A percentile compares a stretch with the other conserved stretches of the same genome.
phyloP scores from a whole-genome alignment of 2,329 filamentous ascomycete genomes.

The Aureobasidium musti region DNA sequence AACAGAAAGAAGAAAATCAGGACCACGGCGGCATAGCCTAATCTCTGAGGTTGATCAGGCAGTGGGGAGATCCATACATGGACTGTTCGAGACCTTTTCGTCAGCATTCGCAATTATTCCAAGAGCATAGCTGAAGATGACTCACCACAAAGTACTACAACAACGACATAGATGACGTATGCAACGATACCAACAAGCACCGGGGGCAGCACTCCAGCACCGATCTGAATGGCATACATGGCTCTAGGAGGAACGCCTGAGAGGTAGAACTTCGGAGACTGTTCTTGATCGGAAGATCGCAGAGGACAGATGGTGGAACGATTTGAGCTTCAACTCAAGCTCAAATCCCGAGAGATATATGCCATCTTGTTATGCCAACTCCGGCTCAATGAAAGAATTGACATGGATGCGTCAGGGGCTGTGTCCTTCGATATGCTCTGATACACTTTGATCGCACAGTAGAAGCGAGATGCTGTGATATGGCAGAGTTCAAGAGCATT shows the following conservation, averaged over 20 bases:
- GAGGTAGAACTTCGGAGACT: too few species aligned
- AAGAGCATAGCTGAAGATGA: not conserved
- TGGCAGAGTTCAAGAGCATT: too few species aligned
- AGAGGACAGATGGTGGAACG: not conserved
- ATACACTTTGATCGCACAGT: not conserved
- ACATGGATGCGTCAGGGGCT: not conserved
- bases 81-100: not conserved
- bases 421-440: not conserved
- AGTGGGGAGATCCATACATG: not conserved
- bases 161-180: not conserved
- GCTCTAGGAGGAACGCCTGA: not conserved
- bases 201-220: not conserved
- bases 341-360: not conserved
- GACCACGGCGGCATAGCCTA: not conserved
- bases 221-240: conserved; percentile 3
- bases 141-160: not conserved
- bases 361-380: not conserved
- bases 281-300: not conserved
- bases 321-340: too few species aligned
- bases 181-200: not conserved
- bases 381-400: not conserved
- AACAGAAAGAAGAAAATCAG: not conserved
- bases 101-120: not conserved
- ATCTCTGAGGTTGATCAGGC: not conserved
- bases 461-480: not conserved